phyloP scores from a whole-genome alignment of 345 rosid genomes.

The Salix koriyanagi region DNA sequence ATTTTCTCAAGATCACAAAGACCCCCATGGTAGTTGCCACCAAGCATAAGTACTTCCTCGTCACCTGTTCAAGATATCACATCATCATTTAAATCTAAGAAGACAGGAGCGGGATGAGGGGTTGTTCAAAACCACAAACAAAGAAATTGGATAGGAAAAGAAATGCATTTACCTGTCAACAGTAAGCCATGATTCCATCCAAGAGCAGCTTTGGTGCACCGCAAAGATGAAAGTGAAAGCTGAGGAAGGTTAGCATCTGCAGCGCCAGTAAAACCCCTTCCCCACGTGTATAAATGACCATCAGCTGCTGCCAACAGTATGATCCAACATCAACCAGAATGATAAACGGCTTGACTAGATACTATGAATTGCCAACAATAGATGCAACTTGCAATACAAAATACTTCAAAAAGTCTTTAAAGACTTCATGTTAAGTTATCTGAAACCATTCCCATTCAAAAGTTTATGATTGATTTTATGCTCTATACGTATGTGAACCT shows the following conservation, averaged over 20 bases:
- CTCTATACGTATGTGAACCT: not conserved
- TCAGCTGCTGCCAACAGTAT: slow-evolving; percentile 42
- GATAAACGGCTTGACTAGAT: not conserved
- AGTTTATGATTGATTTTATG: not conserved
- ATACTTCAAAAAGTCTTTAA: not conserved
- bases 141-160: not conserved
- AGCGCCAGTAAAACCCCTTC: slow-evolving; percentile 61
- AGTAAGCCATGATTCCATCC: slow-evolving; percentile 85
- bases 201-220: slow-evolving; percentile 44
- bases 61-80: slow-evolving; percentile 37
- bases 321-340: not conserved
- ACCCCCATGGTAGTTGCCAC: slow-evolving; percentile 51
- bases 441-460: not conserved
- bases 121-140: not conserved
- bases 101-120: not conserved
- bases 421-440: not conserved
- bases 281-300: slow-evolving; percentile 67
- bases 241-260: slow-evolving; percentile 48
- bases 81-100: not conserved
- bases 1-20: slow-evolving; percentile 41
- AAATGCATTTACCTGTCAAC: slow-evolving; percentile 46
- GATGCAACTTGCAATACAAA: not conserved
- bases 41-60: slow-evolving; percentile 61
- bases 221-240: slow-evolving; percentile 30
- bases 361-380: not conserved